Percentiles rank a stretch among this genome's conserved stretches.
These are phyloP conservation scores for Symmetrospora coprosmae DNA, from an alignment of 768 basidiomycete species.

Conservation along the genomic window DNA sequence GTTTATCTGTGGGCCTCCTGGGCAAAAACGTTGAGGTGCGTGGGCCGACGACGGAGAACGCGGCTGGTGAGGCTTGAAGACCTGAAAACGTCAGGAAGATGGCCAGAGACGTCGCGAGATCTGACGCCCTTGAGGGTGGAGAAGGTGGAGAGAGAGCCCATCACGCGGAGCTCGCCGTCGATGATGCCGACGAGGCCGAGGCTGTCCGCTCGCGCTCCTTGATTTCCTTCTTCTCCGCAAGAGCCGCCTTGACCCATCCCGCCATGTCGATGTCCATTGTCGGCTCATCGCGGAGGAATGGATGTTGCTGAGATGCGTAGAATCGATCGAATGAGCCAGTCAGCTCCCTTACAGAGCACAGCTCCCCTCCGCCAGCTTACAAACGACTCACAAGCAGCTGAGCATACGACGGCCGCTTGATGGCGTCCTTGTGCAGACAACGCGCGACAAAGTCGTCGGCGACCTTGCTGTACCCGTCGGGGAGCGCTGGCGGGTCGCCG, in stretches of 20 bases:
- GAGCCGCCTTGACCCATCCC: constrained; percentile 52
- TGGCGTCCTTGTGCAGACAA: constrained; percentile 70
- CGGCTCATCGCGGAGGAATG: constrained; percentile 55
- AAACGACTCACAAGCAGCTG: constrained; percentile 53
- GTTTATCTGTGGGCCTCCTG: too few species aligned
- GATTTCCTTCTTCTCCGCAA: constrained; percentile 3
- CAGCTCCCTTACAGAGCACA: too few species aligned
- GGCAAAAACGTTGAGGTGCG: too few species aligned
- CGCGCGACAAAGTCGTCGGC: constrained; percentile 69
- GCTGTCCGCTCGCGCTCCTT: neutral
- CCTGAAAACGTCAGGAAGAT: neutral
- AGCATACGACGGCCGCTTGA: constrained; percentile 63
- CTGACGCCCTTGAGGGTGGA: neutral
- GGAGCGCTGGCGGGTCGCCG: constrained; percentile 77
- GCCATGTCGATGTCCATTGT: constrained; percentile 64
- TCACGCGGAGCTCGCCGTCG: neutral
- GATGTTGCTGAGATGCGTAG: constrained; percentile 48
- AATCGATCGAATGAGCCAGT: neutral
- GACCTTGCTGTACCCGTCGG: constrained; percentile 51
- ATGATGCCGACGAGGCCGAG: neutral
- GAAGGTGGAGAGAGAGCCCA: too few species aligned
- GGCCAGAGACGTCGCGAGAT: neutral
- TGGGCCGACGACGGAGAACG: too few species aligned
- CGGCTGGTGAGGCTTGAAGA: too few species aligned
- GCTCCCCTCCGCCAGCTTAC: too few species aligned